Base-by-base conservation (phyloP, 83 land plant genomes). In the Isoetes engelmannii region DNA sequence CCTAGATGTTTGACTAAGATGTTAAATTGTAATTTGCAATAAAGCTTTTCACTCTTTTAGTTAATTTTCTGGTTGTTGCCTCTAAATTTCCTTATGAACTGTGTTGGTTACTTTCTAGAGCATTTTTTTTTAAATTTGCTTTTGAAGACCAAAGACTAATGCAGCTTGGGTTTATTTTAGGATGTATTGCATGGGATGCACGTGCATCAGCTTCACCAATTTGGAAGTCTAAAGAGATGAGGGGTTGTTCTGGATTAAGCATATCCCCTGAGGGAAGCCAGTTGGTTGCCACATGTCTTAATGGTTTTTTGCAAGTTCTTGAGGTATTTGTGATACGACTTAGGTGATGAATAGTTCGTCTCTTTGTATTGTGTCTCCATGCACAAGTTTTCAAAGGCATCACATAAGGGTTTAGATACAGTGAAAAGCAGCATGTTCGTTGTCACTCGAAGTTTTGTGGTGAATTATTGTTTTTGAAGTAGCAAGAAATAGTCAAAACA, bases 151-250 rank as follows among this genome's bases (percentile, higher is more conserved):
- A 15, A 10, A 51, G 56, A 7, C 57, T n/a, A 46, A 18, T 45
- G 54, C 48, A 10, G 17, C 50, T 48, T 37, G 18, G 54, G 15
- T 51, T 12, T n/a, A 10, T 68, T 74, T 41, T 75, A 80, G 82
- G 82, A 21, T 45, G 77, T 20, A 78, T 72, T 45, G 73, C 68
- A 8, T 81, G 83, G 83, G 83, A 81, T 60, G 41, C 74, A 10
- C 70, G 81, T 42, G 69, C 45, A 12, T 69, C 73, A 12, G 54
- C 72, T 21, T 61, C 81, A 49, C 59, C 58, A 44, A 42, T 73
- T 4, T 72, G 81, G 81, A 69, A 67, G 15, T 37, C 53, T 20
- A 20, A 61, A 20, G 55, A 17, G 47, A 44, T 74, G 42, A 55
- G 49, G 44, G 70, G 75, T 43, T 67, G 70, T 68, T 54, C 73